phyloP scores from a whole-genome alignment of 2,329 filamentous ascomycete species.

The Neofusicoccum parvum region DNA sequence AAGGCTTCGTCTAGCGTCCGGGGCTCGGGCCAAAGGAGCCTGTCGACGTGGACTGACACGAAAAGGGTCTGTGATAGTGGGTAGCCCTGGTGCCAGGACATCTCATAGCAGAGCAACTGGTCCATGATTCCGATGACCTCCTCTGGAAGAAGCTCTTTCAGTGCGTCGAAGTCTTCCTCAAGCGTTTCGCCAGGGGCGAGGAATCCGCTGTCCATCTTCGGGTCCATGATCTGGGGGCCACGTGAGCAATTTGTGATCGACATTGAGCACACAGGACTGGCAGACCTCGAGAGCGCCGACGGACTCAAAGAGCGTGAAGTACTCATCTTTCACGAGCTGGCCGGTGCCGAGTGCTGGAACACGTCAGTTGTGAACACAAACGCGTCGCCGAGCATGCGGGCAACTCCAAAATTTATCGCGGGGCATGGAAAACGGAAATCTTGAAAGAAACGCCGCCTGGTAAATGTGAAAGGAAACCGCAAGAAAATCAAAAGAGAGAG shows the following conservation, averaged over 20 bases:
- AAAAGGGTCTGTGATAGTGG: conserved; percentile 93
- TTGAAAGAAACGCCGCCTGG: neutral
- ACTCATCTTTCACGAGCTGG: conserved; percentile 88
- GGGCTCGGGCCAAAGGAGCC: conserved; percentile 72
- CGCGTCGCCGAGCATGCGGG: neutral
- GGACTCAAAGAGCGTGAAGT: conserved; percentile 91
- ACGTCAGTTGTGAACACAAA: conserved; percentile 25
- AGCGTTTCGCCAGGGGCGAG: conserved; percentile 76
- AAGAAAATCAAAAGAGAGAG: neutral
- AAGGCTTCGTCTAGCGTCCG: conserved; percentile 64
- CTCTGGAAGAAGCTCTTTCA: conserved; percentile 67
- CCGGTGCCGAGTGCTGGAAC: conserved; percentile 71
- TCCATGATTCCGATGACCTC: conserved; percentile 94
- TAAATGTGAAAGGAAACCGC: neutral
- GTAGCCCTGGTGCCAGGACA: conserved; percentile 97
- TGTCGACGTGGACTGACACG: conserved; percentile 88
- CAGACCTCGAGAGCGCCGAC: conserved; percentile 77
- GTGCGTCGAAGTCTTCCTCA: conserved; percentile 79
- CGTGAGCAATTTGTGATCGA: neutral
- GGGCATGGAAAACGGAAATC: conserved; percentile 18
- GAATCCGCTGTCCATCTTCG: conserved; percentile 97
- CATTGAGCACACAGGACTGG: too few species aligned
- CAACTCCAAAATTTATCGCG: conserved; percentile 17
- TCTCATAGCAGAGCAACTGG: conserved; percentile 87
- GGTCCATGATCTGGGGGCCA: conserved; percentile 82